Conservation (phyloP, 495 filamentous ascomycete species). For the Penicillium goetzii region DNA sequence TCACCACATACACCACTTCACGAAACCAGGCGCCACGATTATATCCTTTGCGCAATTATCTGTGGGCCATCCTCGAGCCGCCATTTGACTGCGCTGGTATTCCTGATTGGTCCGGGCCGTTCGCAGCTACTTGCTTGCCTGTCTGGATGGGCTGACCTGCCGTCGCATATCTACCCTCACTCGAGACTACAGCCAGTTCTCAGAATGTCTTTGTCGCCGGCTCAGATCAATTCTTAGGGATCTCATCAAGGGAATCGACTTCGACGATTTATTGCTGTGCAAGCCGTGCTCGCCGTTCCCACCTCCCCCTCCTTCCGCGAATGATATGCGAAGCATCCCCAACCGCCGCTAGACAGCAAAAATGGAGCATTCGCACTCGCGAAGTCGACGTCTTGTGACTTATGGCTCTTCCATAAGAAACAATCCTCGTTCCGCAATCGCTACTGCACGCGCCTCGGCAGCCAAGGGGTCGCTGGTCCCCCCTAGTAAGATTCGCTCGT, state of each 20-base stretch:
- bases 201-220: not conserved
- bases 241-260: not conserved
- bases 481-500: not conserved
- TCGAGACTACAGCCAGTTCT: not conserved
- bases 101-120: not conserved
- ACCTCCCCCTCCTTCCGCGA: slow-evolving; percentile 1
- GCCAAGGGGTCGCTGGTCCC: not conserved
- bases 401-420: slow-evolving; percentile 50
- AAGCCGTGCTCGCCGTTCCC: not conserved
- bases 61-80: not conserved
- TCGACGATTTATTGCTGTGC: not conserved
- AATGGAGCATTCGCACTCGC: slow-evolving; percentile 29
- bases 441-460: slow-evolving; percentile 1
- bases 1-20: not conserved
- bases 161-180: not conserved
- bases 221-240: not conserved
- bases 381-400: slow-evolving; percentile 49
- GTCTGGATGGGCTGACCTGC: not conserved
- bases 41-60: not conserved
- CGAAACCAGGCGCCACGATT: not conserved
- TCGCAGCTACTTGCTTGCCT: not conserved
- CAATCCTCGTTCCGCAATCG: slow-evolving; percentile 17
- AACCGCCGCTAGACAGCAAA: slow-evolving; percentile 12
- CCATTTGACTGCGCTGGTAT: not conserved
- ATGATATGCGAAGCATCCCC: slow-evolving; percentile 13